Conservation (phyloP, 2,329 filamentous ascomycete species). For the Aspergillus sp. region DNA sequence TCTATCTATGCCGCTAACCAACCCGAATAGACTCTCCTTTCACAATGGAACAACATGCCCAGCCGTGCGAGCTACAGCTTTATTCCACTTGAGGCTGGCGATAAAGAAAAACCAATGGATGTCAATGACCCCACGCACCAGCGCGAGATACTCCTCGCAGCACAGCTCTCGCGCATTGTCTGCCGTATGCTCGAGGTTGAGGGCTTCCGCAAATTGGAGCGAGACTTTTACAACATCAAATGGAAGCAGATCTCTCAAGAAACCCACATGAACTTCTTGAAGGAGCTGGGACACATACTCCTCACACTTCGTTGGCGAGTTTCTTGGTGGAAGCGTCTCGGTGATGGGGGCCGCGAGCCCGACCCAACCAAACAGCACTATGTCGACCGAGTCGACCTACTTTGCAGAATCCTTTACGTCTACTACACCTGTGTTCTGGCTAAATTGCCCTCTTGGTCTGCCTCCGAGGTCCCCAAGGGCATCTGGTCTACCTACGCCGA, state of each 20-base stretch:
- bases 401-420: slow-evolving; percentile 48
- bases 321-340: slow-evolving; percentile 47
- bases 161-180: slow-evolving; percentile 46
- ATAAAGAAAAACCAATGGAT: slow-evolving; percentile 40
- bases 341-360: slow-evolving; percentile 36
- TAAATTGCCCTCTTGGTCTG: slow-evolving; percentile 43
- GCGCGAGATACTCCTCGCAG: slow-evolving; percentile 43
- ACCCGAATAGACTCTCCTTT: slow-evolving; percentile 37
- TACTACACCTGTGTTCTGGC: slow-evolving; percentile 47
- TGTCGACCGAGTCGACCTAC: slow-evolving; percentile 39
- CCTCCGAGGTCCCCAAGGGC: slow-evolving; percentile 38
- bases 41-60: slow-evolving; percentile 48
- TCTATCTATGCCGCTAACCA: background rate
- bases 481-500: slow-evolving; percentile 45
- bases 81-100: slow-evolving; percentile 30
- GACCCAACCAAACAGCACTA: slow-evolving; percentile 42
- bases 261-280: slow-evolving; percentile 41
- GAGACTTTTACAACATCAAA: slow-evolving; percentile 47
- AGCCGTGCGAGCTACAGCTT: slow-evolving; percentile 47
- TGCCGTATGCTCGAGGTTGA: slow-evolving; percentile 49
- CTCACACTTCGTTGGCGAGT: slow-evolving; percentile 46
- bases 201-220: slow-evolving; percentile 46
- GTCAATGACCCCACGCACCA: slow-evolving; percentile 37
- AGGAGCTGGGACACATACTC: slow-evolving; percentile 42
- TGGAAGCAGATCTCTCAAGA: slow-evolving; percentile 46